Conservation (phyloP, 225 moss, liverwort and hornwort species). For the Bryoerythrophyllum caledonicum region DNA sequence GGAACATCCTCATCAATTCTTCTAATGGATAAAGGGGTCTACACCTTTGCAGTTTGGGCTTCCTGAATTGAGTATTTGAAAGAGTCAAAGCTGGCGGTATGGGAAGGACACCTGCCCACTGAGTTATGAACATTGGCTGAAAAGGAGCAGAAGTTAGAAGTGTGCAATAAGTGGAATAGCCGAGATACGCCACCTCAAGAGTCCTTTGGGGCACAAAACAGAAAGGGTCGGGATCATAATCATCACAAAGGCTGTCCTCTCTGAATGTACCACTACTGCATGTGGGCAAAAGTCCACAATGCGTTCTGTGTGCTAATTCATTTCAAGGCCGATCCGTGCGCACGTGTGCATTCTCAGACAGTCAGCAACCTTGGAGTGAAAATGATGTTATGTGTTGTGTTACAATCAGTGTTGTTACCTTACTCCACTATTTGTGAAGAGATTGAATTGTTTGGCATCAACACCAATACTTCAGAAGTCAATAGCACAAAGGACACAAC, state of each 20-base stretch:
- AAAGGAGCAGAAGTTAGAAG: background rate
- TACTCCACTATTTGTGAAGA: too few species aligned
- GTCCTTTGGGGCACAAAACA: background rate
- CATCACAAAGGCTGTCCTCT: background rate
- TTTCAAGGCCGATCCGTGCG: background rate
- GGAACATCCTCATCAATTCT: background rate
- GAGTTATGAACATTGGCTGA: background rate
- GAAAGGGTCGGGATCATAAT: background rate
- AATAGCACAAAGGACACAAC: too few species aligned
- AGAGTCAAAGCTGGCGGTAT: constrained; percentile 15
- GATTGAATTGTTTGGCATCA: too few species aligned
- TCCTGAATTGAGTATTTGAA: background rate
- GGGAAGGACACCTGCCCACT: too few species aligned
- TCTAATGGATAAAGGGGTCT: background rate
- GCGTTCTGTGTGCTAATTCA: background rate
- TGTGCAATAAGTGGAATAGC: background rate
- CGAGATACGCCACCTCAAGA: background rate
- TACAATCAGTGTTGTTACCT: too few species aligned
- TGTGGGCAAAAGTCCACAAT: background rate
- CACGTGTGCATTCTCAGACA: background rate
- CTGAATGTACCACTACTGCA: background rate
- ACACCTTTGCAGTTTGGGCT: background rate
- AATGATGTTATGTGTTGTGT: too few species aligned
- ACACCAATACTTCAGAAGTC: too few species aligned
- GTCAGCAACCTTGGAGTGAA: background rate